A percentile compares a stretch with the other conserved stretches of the same genome.
Evolutionary conservation across 148 eudicot genomes (phyloP).

Genomic region (Rhododendron kiyosumense): DNA sequence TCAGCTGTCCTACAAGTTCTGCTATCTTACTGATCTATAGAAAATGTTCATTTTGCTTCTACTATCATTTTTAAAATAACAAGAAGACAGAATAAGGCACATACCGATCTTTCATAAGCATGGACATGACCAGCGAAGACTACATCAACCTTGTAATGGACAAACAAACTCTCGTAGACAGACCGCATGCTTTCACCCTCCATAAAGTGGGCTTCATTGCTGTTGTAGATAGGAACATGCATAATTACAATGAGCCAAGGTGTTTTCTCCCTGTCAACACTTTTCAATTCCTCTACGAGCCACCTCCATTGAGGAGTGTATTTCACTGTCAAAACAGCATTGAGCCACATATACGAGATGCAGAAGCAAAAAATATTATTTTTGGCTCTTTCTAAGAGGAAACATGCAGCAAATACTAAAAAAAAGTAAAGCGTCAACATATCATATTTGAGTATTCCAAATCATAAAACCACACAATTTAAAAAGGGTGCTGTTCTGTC

Average conservation of each 20-base stretch:
- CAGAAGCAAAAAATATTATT: neutral
- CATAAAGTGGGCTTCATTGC: slow-evolving; percentile 81
- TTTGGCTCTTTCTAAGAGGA: neutral
- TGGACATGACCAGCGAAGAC: slow-evolving; percentile 94
- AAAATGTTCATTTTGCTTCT: neutral
- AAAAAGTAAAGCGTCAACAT: neutral
- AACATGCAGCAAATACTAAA: neutral
- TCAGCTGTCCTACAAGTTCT: neutral
- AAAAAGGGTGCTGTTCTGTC: neutral
- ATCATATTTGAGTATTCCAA: neutral
- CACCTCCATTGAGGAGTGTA: slow-evolving; percentile 83
- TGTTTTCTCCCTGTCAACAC: slow-evolving; percentile 80
- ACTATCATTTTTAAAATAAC: neutral
- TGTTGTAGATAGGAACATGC: slow-evolving; percentile 88
- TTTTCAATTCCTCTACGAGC: slow-evolving; percentile 56
- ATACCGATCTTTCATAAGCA: slow-evolving; percentile 94
- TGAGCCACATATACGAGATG: neutral
- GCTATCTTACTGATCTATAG: neutral
- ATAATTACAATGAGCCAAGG: slow-evolving; percentile 94
- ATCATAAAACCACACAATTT: neutral
- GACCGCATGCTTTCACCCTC: slow-evolving; percentile 92
- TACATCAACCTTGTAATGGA: slow-evolving; percentile 68
- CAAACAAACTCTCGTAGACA: slow-evolving; percentile 77
- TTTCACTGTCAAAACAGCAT: slow-evolving; percentile 50
- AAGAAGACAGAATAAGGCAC: slow-evolving; percentile 12